These are phyloP conservation scores for Phanerochaete carnosa DNA, from an alignment of 768 basidiomycete genomes.

Conservation along the genomic window DNA sequence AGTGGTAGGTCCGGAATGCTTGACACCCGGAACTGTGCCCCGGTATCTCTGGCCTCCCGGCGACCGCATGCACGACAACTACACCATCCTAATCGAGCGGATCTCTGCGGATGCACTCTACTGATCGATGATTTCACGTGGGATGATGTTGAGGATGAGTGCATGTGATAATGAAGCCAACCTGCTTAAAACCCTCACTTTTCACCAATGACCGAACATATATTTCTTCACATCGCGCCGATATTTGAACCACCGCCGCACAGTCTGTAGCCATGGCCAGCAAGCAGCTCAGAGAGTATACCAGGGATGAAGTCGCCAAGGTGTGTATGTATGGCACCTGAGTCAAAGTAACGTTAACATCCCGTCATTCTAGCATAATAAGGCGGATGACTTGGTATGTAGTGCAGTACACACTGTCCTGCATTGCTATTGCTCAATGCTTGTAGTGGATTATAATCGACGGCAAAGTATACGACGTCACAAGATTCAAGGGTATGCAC, in stretches of 20 bases:
- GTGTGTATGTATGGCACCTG: constrained; percentile 33
- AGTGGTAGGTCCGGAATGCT: too few species aligned
- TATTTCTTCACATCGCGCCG: background rate
- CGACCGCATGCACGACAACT: background rate
- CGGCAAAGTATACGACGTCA: constrained; percentile 79
- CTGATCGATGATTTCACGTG: background rate
- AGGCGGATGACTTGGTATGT: constrained; percentile 68
- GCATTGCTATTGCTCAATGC: background rate
- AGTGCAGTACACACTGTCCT: too few species aligned
- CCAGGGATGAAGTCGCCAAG: constrained; percentile 71
- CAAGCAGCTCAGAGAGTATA: constrained; percentile 41
- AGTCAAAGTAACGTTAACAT: background rate
- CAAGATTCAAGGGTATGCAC: constrained; percentile 76
- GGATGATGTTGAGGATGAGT: too few species aligned
- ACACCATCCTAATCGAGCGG: background rate
- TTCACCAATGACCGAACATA: background rate
- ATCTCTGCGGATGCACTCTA: background rate
- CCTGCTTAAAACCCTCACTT: background rate
- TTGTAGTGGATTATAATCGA: constrained; percentile 81
- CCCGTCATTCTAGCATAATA: constrained; percentile 57
- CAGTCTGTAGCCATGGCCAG: constrained; percentile 18
- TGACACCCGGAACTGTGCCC: too few species aligned
- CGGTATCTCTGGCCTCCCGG: too few species aligned
- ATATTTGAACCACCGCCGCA: background rate
- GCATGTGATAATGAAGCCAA: background rate